phyloP scores from a whole-genome alignment of 331 rosid genomes.

The Malus hybrid region DNA sequence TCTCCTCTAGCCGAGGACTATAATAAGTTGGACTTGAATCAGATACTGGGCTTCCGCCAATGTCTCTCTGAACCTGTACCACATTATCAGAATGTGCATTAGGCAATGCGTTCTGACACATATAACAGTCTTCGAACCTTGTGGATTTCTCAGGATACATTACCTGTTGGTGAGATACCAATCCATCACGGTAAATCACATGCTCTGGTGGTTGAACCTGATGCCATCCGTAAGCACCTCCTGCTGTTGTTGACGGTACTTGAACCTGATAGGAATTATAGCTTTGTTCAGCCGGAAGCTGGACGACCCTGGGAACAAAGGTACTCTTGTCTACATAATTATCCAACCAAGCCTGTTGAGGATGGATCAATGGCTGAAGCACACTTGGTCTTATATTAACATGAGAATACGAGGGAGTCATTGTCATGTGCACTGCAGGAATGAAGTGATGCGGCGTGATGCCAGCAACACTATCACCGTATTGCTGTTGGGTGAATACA shows the following conservation, averaged over 20 bases:
- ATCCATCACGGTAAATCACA: conserved; percentile 44
- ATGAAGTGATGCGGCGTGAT: conserved; percentile 39
- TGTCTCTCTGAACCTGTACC: conserved; percentile 41
- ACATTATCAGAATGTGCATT: conserved; percentile 76
- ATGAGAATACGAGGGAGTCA: conserved; percentile 46
- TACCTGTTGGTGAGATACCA: conserved; percentile 47
- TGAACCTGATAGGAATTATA: conserved; percentile 52
- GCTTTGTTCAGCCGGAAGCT: conserved; percentile 58
- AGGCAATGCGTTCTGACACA: conserved; percentile 76
- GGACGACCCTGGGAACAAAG: conserved; percentile 50
- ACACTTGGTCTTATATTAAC: conserved; percentile 40
- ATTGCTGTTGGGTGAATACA: conserved; percentile 43
- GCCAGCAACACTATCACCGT: conserved; percentile 34
- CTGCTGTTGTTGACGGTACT: conserved; percentile 37
- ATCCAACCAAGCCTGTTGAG: conserved; percentile 46
- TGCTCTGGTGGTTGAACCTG: conserved; percentile 54
- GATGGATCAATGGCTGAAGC: conserved; percentile 42
- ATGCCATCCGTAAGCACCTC: conserved; percentile 58
- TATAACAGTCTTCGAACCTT: conserved; percentile 49
- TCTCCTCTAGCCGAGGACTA: conserved; percentile 48
- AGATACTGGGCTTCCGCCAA: conserved; percentile 29
- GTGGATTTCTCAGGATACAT: conserved; percentile 34
- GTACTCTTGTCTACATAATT: conserved; percentile 47
- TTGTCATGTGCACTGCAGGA: conserved; percentile 45
- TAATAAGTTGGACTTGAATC: conserved; percentile 39